Conservation (phyloP, 345 rosid genomes). For the Euphorbia peplus region DNA sequence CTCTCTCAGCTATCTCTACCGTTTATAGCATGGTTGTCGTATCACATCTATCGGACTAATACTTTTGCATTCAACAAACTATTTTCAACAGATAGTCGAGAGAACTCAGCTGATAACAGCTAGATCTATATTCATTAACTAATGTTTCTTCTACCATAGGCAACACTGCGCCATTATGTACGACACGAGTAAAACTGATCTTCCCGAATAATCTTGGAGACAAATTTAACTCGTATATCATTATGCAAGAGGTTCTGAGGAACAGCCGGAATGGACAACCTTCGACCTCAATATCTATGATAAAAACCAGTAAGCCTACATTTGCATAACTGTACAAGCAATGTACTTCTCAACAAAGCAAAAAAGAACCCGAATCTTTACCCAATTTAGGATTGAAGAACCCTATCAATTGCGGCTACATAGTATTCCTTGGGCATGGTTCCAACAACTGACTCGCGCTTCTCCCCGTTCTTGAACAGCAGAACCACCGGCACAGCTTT, state of each 20-base stretch:
- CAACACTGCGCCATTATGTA: no score
- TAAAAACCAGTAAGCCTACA: background rate
- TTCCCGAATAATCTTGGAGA: background rate
- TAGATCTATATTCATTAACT: no score
- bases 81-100: no score
- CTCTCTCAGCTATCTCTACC: no score
- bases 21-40: no score
- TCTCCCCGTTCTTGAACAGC: conserved; percentile 82
- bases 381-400: conserved; percentile 40
- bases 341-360: background rate
- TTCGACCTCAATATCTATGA: background rate
- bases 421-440: conserved; percentile 98
- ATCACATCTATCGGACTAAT: no score
- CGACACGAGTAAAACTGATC: no score
- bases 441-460: conserved; percentile 67
- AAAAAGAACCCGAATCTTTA: background rate
- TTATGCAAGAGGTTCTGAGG: no score
- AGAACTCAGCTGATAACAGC: no score
- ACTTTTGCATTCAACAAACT: no score
- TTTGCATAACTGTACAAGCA: conserved; percentile 7
- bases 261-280: no score
- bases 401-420: conserved; percentile 83
- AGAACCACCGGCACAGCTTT: conserved; percentile 91
- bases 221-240: background rate
- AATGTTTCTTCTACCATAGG: no score